A percentile compares a stretch with the other conserved stretches of the same genome.
phyloP scores from a whole-genome alignment of 2,329 filamentous ascomycete genomes.

The Aureobasidium zeae region DNA sequence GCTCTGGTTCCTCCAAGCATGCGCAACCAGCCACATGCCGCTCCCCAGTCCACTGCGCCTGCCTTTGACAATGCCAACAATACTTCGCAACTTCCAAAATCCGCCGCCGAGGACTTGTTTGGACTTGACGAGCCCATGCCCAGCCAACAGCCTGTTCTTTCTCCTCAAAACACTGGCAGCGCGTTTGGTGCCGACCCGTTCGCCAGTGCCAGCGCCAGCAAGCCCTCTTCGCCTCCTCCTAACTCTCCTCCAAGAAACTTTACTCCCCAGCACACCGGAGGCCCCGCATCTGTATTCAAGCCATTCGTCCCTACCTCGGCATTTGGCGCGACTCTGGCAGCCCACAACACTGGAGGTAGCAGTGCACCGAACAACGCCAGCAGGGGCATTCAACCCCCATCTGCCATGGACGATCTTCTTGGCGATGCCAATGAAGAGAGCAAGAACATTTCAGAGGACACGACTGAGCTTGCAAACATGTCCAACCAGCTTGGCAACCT shows the following conservation, averaged over 20 bases:
- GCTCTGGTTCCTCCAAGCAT: constrained; percentile 81
- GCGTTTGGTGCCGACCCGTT: constrained; percentile 54
- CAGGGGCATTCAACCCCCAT: constrained; percentile 27
- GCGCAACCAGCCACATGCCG: constrained; percentile 51
- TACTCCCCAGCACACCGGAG: constrained; percentile 23
- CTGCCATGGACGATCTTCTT: constrained; percentile 70
- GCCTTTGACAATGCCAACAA: constrained; percentile 42
- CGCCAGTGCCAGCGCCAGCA: constrained; percentile 36
- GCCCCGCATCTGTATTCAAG: constrained; percentile 55
- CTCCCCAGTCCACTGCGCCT: constrained; percentile 40
- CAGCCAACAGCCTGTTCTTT: constrained; percentile 30
- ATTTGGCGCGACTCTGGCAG: constrained; percentile 74
- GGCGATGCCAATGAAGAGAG: constrained; percentile 83
- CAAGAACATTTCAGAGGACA: constrained; percentile 80
- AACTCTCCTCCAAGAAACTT: constrained; percentile 12
- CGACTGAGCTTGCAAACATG: constrained; percentile 85
- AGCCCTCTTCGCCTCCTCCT: constrained; percentile 40
- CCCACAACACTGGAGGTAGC: constrained; percentile 61
- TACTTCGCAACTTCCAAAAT: constrained; percentile 51
- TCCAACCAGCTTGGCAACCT: constrained; percentile 91
- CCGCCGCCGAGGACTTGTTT: constrained; percentile 87
- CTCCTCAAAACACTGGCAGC: constrained; percentile 62
- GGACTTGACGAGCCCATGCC: constrained; percentile 69
- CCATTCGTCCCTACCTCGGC: constrained; percentile 87
- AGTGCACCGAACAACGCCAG: constrained; percentile 29